Evolutionary conservation across 331 rosid species (phyloP).

Genomic region (Rhamnella rubrinervis): DNA sequence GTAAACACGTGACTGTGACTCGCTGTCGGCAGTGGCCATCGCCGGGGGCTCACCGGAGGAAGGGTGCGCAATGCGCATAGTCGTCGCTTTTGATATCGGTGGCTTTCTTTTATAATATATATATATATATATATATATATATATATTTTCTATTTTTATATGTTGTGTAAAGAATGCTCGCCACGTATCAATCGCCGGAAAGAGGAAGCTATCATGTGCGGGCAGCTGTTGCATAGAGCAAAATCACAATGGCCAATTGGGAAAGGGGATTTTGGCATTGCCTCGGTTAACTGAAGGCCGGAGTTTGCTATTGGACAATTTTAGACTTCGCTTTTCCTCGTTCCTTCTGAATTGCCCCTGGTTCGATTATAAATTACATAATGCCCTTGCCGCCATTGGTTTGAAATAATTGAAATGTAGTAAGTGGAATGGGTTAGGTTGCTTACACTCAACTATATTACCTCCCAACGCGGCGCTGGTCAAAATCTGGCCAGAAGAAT

Average conservation of each 20-base stretch:
- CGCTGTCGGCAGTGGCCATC: slow-evolving; percentile 36
- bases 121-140: too few relatives aligned
- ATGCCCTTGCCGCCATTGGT: slow-evolving; percentile 2
- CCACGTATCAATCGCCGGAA: slow-evolving; percentile 31
- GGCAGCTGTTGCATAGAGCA: not conserved
- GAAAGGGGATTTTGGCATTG: not conserved
- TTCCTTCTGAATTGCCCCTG: not conserved
- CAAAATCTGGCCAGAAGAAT: too few relatives aligned
- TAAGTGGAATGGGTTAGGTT: slow-evolving; percentile 8
- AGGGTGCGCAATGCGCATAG: slow-evolving; percentile 37
- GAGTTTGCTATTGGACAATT: not conserved
- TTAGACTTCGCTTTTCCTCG: not conserved
- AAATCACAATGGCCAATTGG: not conserved
- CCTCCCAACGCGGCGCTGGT: not conserved
- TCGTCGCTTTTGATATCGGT: slow-evolving; percentile 20
- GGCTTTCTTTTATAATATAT: not conserved
- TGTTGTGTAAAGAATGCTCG: not conserved
- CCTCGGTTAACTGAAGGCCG: too few relatives aligned
- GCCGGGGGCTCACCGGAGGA: slow-evolving; percentile 29
- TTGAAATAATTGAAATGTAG: not conserved
- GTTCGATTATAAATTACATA: not conserved
- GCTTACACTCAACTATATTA: slow-evolving; percentile 22
- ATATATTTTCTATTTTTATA: not conserved
- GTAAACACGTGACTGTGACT: slow-evolving; percentile 11
- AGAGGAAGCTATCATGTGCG: slow-evolving; percentile 14